Base-by-base conservation (phyloP, 352 stramenopile species). In the Phytophthora idaei region DNA sequence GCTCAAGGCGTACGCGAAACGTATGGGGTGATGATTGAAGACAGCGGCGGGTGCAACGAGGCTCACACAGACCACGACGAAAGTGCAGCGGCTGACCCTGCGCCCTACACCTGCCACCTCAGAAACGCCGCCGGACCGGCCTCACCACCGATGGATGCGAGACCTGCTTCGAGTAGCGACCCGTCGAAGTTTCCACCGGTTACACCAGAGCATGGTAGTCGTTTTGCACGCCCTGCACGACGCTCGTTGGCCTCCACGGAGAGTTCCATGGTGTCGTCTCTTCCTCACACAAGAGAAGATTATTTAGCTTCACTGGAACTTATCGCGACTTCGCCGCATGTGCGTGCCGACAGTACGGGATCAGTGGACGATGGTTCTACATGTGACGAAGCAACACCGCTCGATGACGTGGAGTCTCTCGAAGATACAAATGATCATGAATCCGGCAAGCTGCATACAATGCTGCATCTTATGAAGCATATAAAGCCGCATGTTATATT, bases 401-500 rank as follows among this genome's bases (percentile, higher is more conserved):
- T 21, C 21, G 21, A 21, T 21, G 21, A 21, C 21, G 21, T 21
- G 21, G 21, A 21, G 21, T 21, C 21, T 21, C 21, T 21, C 21
- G 21, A 21, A 21, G 21, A 21, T 21, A 21, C 21, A 39, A 56
- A 7, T 12, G 44, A 57, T 1, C 14, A 7, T 4, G 46, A 55
- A 39, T 6, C 29, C 8, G 54, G 37, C 39, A 60, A 61, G 25
- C 10, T 50, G 39, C n/a, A 44, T 58, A 12, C 1, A 53, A 57
- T 61, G 32, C 11, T 64, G 47, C n/a, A 47, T 55, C 1, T 32
- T 62, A 31, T 62, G 15, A 32, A 66, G 57, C 44, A 61, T 72
- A 0, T 0, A 17, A 52, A 59, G 21, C 17, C 51, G 47, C 41
- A 64, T 70, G n/a, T 49, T 36, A 25, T 49, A 44, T 8, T 61